These are phyloP conservation scores for Russula emetica DNA, from an alignment of 768 basidiomycete genomes.

Conservation along the genomic window DNA sequence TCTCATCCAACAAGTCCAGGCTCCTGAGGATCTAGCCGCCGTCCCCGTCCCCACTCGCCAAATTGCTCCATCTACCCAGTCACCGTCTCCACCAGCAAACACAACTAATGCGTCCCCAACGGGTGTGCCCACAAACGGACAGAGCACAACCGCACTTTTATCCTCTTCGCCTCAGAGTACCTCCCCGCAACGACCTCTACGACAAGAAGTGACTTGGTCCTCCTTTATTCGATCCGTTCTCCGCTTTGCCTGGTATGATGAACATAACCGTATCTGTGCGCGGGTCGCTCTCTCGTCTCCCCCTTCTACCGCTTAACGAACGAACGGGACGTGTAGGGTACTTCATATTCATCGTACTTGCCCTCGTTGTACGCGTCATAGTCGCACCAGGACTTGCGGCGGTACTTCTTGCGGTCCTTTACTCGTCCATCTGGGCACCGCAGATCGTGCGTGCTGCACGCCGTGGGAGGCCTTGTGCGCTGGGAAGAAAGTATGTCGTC, in stretches of 20 bases:
- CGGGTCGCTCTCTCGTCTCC: constrained; percentile 1
- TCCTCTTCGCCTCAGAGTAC: constrained; percentile 11
- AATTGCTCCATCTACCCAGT: constrained; percentile 21
- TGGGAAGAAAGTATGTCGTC: constrained; percentile 66
- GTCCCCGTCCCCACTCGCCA: constrained; percentile 28
- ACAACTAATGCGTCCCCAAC: background rate
- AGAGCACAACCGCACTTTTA: constrained; percentile 19
- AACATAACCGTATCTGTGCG: constrained; percentile 70
- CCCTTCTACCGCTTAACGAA: constrained; percentile 9
- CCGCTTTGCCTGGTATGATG: constrained; percentile 60
- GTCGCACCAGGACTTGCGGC: constrained; percentile 62
- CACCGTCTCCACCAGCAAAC: constrained; percentile 25
- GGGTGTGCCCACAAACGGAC: constrained; percentile 5
- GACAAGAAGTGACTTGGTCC: constrained; percentile 22
- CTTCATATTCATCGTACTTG: constrained; percentile 60
- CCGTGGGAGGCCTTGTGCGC: constrained; percentile 64
- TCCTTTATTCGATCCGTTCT: constrained; percentile 49
- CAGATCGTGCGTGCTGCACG: constrained; percentile 77
- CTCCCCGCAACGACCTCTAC: constrained; percentile 29
- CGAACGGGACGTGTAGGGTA: constrained; percentile 48
- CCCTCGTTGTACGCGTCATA: constrained; percentile 70
- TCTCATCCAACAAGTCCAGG: constrained; percentile 77
- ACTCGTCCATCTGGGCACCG: constrained; percentile 79
- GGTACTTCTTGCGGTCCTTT: constrained; percentile 60
- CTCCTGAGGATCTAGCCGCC: constrained; percentile 54